Conservation (phyloP, 1,284 basidiomycete genomes). For the Tausonia pullulans region DNA sequence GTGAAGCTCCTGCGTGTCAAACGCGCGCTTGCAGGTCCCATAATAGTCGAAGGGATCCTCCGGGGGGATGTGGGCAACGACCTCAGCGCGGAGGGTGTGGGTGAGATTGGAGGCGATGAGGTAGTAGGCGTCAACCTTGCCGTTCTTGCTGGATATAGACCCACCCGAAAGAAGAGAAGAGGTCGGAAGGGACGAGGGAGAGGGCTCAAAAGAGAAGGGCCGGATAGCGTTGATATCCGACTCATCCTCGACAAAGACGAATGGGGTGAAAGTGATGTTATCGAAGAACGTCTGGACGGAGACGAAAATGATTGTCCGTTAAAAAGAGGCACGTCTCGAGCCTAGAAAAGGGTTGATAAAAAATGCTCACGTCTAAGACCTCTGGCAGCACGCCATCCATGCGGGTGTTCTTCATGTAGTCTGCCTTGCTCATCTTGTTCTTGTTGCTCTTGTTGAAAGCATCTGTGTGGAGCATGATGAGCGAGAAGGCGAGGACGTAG, state of each 20-base stretch:
- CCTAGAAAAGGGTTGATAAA: slow-evolving; percentile 14
- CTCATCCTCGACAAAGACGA: slow-evolving; percentile 90
- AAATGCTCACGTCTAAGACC: slow-evolving; percentile 61
- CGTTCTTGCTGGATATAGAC: slow-evolving; percentile 44
- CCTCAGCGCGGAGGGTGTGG: slow-evolving; percentile 61
- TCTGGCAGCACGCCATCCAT: slow-evolving; percentile 74
- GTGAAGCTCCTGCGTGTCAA: slow-evolving; percentile 59
- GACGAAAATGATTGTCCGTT: neutral
- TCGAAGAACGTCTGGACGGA: slow-evolving; percentile 75
- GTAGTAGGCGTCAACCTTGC: slow-evolving; percentile 70
- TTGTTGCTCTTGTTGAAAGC: slow-evolving; percentile 97
- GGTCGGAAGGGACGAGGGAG: slow-evolving; percentile 26
- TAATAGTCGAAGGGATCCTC: slow-evolving; percentile 64
- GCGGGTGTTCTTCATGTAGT: slow-evolving; percentile 82
- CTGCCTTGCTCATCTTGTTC: slow-evolving; percentile 89
- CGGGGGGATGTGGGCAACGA: slow-evolving; percentile 51
- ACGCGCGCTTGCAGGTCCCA: slow-evolving; percentile 44
- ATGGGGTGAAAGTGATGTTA: slow-evolving; percentile 88
- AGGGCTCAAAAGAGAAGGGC: slow-evolving; percentile 39
- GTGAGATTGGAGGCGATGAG: slow-evolving; percentile 70
- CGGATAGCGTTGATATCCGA: slow-evolving; percentile 52
- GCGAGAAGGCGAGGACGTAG: slow-evolving; percentile 91
- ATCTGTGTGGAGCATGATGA: slow-evolving; percentile 98
- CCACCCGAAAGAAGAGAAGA: slow-evolving; percentile 30
- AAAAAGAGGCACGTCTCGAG: neutral